phyloP scores from a whole-genome alignment of 345 rosid species.

The Linum lewisii region DNA sequence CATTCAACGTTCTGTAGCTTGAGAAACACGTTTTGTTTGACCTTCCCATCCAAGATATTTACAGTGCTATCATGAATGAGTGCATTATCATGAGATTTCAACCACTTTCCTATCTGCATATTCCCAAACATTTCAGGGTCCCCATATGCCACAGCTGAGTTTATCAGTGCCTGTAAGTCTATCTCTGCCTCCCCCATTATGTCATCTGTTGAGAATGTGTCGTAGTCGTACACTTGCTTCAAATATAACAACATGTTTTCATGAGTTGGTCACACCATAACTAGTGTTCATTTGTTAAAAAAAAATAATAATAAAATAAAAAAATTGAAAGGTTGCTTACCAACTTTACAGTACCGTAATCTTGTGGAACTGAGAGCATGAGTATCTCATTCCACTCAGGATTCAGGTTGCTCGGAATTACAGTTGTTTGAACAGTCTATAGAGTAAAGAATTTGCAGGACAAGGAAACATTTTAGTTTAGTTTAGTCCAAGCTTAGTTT shows the following conservation, averaged over 20 bases:
- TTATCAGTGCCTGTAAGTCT: conserved; percentile 80
- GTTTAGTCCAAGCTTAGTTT: too few species aligned
- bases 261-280: too few species aligned
- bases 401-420: conserved; percentile 39
- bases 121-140: conserved; percentile 80
- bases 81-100: conserved; percentile 77
- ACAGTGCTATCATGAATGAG: conserved; percentile 70
- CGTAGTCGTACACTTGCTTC: conserved; percentile 82
- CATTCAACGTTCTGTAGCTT: conserved; percentile 96
- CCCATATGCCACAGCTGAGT: conserved; percentile 92
- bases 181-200: conserved; percentile 98
- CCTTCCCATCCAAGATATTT: conserved; percentile 87
- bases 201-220: conserved; percentile 91
- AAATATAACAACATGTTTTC: too few species aligned
- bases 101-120: conserved; percentile 97
- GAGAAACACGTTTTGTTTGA: conserved; percentile 56
- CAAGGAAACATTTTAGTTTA: too few species aligned
- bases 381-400: conserved; percentile 47
- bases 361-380: conserved; percentile 36
- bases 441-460: background rate
- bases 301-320: too few species aligned
- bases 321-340: conserved; percentile 24
- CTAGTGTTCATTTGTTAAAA: too few species aligned
- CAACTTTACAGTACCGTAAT: conserved; percentile 38
- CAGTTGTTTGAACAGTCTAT: conserved; percentile 37